Conservation (phyloP, 768 basidiomycete species). For the Rhodosporidiobolus odoratus region DNA sequence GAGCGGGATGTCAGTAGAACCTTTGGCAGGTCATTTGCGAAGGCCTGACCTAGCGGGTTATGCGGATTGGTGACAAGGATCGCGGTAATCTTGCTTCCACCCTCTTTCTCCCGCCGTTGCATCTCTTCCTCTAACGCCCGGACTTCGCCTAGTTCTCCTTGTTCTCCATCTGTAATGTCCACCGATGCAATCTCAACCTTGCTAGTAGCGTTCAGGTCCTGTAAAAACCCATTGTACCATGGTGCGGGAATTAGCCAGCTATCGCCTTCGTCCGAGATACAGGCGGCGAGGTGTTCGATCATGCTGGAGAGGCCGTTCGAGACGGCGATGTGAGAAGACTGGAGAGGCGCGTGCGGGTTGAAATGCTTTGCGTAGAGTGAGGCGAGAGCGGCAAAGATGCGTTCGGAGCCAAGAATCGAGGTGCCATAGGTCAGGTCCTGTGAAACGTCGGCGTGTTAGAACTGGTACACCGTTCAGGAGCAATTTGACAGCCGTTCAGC, state of each 20-base stretch:
- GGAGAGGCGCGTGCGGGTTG: conserved; percentile 10
- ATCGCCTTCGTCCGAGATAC: conserved; percentile 20
- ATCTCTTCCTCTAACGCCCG: conserved; percentile 19
- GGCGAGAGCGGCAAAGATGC: conserved; percentile 14
- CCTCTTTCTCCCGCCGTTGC: conserved; percentile 1
- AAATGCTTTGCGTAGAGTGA: conserved; percentile 3
- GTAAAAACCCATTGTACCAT: conserved; percentile 23
- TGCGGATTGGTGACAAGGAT: conserved; percentile 22
- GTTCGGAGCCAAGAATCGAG: conserved; percentile 10
- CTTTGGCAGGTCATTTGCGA: no score
- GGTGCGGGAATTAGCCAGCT: conserved; percentile 15
- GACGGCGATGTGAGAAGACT: conserved; percentile 11
- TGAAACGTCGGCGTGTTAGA: background rate
- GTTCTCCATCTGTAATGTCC: background rate
- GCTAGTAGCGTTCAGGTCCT: conserved; percentile 12
- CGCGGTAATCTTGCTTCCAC: background rate
- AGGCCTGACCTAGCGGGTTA: conserved; percentile 28
- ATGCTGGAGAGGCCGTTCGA: conserved; percentile 21
- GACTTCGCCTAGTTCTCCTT: conserved; percentile 22
- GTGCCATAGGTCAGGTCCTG: conserved; percentile 30
- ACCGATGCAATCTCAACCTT: conserved; percentile 17
- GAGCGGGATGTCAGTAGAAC: background rate
- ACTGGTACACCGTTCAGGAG: no score
- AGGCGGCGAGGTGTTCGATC: conserved; percentile 19
- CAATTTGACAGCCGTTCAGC: no score